Evolutionary conservation across 1,139 yeast genomes (phyloP), one percentile per base, ranked within the genome.

Genomic region (Pneumocystis wakefieldiae): DNA sequence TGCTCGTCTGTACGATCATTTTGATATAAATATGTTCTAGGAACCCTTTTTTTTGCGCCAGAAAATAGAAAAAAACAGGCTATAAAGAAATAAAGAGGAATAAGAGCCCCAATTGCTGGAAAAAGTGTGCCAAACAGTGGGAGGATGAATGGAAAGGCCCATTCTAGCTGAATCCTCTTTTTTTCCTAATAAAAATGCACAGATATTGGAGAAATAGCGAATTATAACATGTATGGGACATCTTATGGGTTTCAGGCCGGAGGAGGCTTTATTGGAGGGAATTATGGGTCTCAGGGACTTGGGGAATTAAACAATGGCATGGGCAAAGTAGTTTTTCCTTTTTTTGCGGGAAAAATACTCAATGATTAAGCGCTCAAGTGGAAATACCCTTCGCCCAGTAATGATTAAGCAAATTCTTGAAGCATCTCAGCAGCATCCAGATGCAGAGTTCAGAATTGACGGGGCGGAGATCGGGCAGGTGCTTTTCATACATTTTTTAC

Each of bases 331-430:
- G 6, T 4, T 32, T 32, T 32, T 1, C 35, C 8, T 32, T 32
- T 32, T 32, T 32, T 32, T 32, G 6, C 35, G 6, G 1, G 8
- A 32, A 32, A 32, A 32, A 32, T 4, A 32, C 35, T 32, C 6
- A 32, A 41, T 41, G 17, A 17, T 41, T 6, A 32, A 48, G 55
- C 55, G 55, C 24, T 24, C 55, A 48, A 48, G n/a, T 48, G 55
- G 55, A 12, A 48, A 48, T 48, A 48, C 55, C 2, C 55, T 57
- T 53, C 85, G 90, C 0, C 95, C 97, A 0, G 92, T 89, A 15
- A 88, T 96, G 1, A 83, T 90, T 70, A 86, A 86, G 71, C 95
- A 87, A 74, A 78, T 89, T 65, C 76, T 80, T 66, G 88, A 84
- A 62, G 83, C 94, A 5, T 76, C 79, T 29, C 88, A 84, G 68